phyloP scores from a whole-genome alignment of 345 rosid genomes.

The Eucalyptus paniculata region DNA sequence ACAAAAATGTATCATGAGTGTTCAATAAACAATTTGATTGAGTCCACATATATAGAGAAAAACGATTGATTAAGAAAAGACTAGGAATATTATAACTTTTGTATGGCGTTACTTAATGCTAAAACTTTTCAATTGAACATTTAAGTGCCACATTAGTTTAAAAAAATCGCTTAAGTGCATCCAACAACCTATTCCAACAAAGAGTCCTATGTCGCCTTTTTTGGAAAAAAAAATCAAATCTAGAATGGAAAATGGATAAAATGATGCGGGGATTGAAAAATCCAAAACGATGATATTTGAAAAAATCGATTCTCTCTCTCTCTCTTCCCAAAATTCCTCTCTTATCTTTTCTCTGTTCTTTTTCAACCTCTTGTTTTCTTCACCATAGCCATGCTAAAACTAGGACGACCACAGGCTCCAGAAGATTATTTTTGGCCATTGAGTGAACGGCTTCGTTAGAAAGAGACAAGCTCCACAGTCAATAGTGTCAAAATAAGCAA shows the following conservation, averaged over 20 bases:
- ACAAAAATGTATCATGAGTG: neutral
- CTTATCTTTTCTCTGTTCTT: neutral
- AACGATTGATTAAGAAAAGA: neutral
- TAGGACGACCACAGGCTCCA: neutral
- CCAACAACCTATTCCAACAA: accelerated
- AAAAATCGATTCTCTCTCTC: neutral
- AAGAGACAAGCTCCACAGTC: neutral
- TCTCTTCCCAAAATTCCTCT: neutral
- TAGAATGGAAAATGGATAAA: neutral
- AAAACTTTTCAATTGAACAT: too few species aligned
- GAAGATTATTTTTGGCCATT: neutral
- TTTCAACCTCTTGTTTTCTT: neutral
- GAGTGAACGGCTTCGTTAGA: neutral
- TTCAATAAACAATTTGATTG: neutral
- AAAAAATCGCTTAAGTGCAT: neutral
- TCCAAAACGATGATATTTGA: neutral
- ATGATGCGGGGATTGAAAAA: neutral
- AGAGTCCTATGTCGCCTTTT: accelerated
- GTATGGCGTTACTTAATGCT: accelerated
- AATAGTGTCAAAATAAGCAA: neutral
- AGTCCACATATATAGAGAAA: neutral
- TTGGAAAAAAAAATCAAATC: too few species aligned
- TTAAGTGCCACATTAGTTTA: neutral
- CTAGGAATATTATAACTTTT: too few species aligned
- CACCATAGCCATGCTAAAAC: neutral